phyloP scores from a whole-genome alignment of 2,329 filamentous ascomycete genomes.

The Ambrosiella cleistominuta region DNA sequence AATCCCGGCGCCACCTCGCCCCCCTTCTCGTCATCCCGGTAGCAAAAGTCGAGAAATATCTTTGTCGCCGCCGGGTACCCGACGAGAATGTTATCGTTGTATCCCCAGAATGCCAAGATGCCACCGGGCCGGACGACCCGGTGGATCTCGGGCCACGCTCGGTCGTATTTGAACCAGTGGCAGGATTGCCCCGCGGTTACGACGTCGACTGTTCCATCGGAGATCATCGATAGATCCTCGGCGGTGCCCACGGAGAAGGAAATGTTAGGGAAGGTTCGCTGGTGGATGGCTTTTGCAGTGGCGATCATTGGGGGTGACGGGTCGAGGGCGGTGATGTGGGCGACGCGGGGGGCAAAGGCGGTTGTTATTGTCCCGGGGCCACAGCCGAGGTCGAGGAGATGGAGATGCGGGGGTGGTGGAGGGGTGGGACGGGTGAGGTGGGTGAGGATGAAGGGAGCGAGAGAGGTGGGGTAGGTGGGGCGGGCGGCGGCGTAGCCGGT shows the following conservation, averaged over 20 bases:
- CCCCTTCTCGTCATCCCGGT: constrained; percentile 22
- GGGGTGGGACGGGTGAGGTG: constrained; percentile 21
- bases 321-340: constrained; percentile 34
- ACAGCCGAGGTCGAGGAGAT: constrained; percentile 42
- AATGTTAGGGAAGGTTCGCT: constrained; percentile 17
- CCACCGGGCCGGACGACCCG: constrained; percentile 36
- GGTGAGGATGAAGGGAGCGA: constrained; percentile 35
- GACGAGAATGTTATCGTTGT: constrained; percentile 44
- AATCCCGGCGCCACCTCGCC: constrained; percentile 27
- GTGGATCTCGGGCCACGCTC: constrained; percentile 36
- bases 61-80: constrained; percentile 32
- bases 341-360: constrained; percentile 35
- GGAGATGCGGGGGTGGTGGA: constrained; percentile 2
- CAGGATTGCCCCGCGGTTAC: constrained; percentile 37
- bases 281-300: constrained; percentile 23
- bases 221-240: constrained; percentile 28
- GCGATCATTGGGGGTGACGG: constrained; percentile 39
- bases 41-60: constrained; percentile 38
- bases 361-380: constrained; percentile 42
- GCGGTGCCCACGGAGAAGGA: constrained; percentile 31
- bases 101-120: constrained; percentile 47
- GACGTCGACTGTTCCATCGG: constrained; percentile 33
- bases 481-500: constrained; percentile 42
- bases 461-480: constrained; percentile 36
- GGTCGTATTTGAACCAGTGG: constrained; percentile 47